Conservation (phyloP, 176 grass and related monocot species). For the Oryza glaberrima region DNA sequence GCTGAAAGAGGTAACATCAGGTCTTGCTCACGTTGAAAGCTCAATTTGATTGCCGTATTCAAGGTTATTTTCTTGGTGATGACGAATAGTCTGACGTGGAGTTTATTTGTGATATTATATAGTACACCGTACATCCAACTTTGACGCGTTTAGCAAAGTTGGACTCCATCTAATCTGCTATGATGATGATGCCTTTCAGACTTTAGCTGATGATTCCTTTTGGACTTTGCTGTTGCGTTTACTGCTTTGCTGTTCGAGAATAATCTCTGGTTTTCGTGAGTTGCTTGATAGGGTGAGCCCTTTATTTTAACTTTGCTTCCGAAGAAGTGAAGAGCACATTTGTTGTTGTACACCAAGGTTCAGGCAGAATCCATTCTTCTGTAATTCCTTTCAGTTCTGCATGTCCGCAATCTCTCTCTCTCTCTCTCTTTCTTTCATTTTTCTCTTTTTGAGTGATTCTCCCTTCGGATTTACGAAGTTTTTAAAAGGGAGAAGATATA, state of each 20-base stretch:
- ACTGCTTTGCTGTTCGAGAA: not conserved
- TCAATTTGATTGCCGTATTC: not conserved
- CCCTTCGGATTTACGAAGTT: too few species aligned
- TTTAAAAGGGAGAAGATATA: too few species aligned
- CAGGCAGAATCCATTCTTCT: not conserved
- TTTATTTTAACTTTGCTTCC: not conserved
- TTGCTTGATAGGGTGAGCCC: not conserved
- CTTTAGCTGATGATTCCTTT: not conserved
- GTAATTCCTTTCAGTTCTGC: too few species aligned
- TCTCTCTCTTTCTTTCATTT: too few species aligned
- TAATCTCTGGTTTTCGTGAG: not conserved
- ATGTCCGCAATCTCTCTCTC: too few species aligned
- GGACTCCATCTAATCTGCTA: not conserved
- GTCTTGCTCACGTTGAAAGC: conserved; percentile 10
- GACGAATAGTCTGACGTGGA: not conserved
- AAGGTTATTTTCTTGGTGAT: not conserved
- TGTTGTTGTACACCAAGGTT: too few species aligned
- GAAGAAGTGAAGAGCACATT: not conserved
- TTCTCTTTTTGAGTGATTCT: too few species aligned
- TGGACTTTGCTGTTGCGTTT: not conserved
- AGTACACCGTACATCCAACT: not conserved
- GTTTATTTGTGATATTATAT: not conserved
- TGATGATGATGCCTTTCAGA: not conserved
- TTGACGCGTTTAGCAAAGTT: not conserved
- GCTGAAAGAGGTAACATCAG: not conserved